Conservation (phyloP, 106 monocot species). For the Xerophyta viscosa region DNA sequence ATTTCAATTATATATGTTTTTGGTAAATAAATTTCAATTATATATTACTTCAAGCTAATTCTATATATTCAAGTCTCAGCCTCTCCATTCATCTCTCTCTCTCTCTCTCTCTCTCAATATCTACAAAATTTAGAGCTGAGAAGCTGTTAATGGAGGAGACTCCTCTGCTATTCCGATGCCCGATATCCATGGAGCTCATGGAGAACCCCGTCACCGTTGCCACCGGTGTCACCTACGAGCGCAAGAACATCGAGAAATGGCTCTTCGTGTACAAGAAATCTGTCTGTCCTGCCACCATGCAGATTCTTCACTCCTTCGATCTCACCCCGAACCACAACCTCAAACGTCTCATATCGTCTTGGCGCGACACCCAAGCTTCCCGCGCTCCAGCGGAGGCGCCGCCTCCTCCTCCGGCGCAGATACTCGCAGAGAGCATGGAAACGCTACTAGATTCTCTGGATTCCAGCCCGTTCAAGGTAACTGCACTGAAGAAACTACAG, state of each 20-base stretch:
- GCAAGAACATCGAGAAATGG: constrained; percentile 72
- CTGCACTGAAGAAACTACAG: constrained; percentile 38
- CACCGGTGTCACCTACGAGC: constrained; percentile 88
- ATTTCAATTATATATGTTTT: too few species aligned
- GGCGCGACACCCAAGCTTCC: not conserved
- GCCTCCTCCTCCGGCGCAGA: not conserved
- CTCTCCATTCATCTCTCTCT: not conserved
- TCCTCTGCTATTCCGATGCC: constrained; percentile 53
- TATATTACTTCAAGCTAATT: too few species aligned
- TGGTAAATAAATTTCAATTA: too few species aligned
- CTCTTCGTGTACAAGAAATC: constrained; percentile 44
- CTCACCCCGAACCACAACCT: constrained; percentile 82
- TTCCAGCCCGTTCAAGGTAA: constrained; percentile 58
- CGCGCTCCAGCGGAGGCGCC: not conserved
- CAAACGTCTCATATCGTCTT: constrained; percentile 48
- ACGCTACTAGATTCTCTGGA: constrained; percentile 31
- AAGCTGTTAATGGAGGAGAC: constrained; percentile 13
- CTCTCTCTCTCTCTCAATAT: too few species aligned
- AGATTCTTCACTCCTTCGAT: constrained; percentile 29
- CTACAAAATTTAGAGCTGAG: too few species aligned
- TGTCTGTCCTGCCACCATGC: constrained; percentile 84
- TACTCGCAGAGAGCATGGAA: constrained; percentile 1
- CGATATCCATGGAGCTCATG: constrained; percentile 86
- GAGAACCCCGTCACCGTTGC: constrained; percentile 65
- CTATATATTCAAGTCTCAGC: not conserved